Conservation (phyloP, 2,329 filamentous ascomycete genomes). For the Xylaria multiplex region DNA sequence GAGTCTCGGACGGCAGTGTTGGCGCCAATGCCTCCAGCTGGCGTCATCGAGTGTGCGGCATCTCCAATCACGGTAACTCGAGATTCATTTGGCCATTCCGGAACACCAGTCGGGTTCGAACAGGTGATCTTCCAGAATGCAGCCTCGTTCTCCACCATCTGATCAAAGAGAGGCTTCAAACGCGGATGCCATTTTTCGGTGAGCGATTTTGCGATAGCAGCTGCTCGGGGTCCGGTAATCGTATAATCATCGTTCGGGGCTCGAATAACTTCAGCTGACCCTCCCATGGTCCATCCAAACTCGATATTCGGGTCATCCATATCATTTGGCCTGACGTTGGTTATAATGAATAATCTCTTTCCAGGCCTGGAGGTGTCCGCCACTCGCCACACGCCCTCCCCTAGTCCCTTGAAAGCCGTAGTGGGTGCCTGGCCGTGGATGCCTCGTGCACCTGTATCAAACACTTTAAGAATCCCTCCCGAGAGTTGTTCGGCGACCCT, state of each 20-base stretch:
- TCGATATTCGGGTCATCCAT: conserved; percentile 65
- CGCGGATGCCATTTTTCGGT: conserved; percentile 65
- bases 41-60: conserved; percentile 68
- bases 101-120: conserved; percentile 67
- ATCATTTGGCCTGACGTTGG: conserved; percentile 69
- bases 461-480: conserved; percentile 66
- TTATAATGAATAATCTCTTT: conserved; percentile 66
- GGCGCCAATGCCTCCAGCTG: conserved; percentile 65
- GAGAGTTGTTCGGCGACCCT: conserved; percentile 69
- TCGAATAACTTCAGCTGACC: conserved; percentile 64
- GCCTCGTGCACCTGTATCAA: conserved; percentile 70
- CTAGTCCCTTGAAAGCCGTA: conserved; percentile 68
- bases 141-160: conserved; percentile 66
- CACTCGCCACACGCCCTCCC: conserved; percentile 71
- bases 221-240: conserved; percentile 66
- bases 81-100: conserved; percentile 67
- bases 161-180: conserved; percentile 65
- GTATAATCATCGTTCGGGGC: conserved; percentile 69
- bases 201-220: conserved; percentile 65
- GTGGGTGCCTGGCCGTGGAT: conserved; percentile 74
- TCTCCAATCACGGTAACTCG: conserved; percentile 69
- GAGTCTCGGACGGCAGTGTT: conserved; percentile 67
- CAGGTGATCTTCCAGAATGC: conserved; percentile 76
- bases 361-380: conserved; percentile 58
- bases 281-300: conserved; percentile 73